Evolutionary conservation across 2,329 filamentous ascomycete genomes (phyloP).

Genomic region (Fusarium multiceps): DNA sequence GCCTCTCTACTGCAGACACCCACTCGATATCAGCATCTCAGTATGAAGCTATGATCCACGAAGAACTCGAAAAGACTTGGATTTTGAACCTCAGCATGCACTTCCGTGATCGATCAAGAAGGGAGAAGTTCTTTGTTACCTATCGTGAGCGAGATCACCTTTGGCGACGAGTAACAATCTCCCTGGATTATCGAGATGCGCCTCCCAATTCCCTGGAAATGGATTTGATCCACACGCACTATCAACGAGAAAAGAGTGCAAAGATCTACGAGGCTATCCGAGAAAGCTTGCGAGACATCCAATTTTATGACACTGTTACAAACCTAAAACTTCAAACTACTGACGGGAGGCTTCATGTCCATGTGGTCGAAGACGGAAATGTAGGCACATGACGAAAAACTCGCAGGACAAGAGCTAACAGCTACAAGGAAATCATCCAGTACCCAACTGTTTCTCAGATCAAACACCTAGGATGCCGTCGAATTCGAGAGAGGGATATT

Average conservation of each 20-base stretch:
- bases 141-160: constrained; percentile 82
- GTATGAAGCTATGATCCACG: constrained; percentile 74
- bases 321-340: constrained; percentile 93
- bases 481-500: constrained; percentile 78
- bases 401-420: constrained; percentile 26
- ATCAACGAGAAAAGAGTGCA: constrained; percentile 90
- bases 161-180: constrained; percentile 92
- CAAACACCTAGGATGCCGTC: constrained; percentile 74
- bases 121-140: constrained; percentile 98
- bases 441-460: constrained; percentile 82
- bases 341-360: constrained; percentile 89
- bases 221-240: constrained; percentile 80
- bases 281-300: constrained; percentile 90
- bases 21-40: constrained; percentile 63
- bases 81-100: constrained; percentile 99
- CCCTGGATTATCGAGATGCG: constrained; percentile 88
- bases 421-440: constrained; percentile 80
- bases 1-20: constrained; percentile 54
- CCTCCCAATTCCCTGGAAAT: constrained; percentile 85
- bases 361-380: constrained; percentile 96
- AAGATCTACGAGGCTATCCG: constrained; percentile 95
- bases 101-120: constrained; percentile 89
- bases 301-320: constrained; percentile 95
- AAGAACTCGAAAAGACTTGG: constrained; percentile 89
- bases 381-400: constrained; percentile 54